phyloP scores from a whole-genome alignment of 208 protist species.

The Crithidia expoeki region DNA sequence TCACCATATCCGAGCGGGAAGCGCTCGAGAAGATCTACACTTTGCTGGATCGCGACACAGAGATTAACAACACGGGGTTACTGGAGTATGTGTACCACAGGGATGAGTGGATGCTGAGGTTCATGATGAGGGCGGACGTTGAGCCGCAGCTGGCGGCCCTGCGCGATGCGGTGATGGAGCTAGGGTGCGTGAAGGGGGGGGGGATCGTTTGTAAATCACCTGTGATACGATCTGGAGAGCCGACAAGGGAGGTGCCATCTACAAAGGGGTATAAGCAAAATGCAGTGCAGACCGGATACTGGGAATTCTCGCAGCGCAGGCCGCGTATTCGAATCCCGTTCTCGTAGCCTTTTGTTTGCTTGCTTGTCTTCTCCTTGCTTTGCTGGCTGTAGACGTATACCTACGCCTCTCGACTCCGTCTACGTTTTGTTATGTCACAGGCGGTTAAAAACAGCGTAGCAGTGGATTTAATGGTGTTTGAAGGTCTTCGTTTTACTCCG shows the following conservation, averaged over 20 bases:
- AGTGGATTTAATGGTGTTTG: too few relatives aligned
- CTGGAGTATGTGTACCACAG: not conserved
- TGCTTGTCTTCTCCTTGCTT: too few relatives aligned
- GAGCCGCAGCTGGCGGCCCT: not conserved
- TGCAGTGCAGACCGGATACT: not conserved
- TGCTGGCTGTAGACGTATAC: too few relatives aligned
- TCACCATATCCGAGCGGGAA: not conserved
- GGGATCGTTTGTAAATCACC: not conserved
- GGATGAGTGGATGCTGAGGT: conserved; percentile 15
- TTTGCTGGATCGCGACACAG: not conserved
- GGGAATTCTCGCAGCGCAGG: too few relatives aligned
- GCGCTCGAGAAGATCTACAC: not conserved
- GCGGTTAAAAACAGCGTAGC: too few relatives aligned
- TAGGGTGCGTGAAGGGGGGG: not conserved
- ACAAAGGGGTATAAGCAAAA: not conserved
- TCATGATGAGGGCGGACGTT: not conserved
- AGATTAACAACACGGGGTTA: too few relatives aligned
- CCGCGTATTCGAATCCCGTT: too few relatives aligned
- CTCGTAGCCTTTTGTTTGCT: too few relatives aligned
- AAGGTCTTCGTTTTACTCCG: too few relatives aligned
- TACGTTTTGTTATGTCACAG: too few relatives aligned
- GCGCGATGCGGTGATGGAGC: conserved; percentile 1
- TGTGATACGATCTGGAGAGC: not conserved
- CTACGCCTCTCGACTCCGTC: too few relatives aligned
- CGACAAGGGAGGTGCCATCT: not conserved